Conservation (phyloP, 306 rosid genomes). For the Malus domestica region ASM211411v1 NC_041795.1:25296001-25296500, state of each 20-base stretch:
- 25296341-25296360: neutral
- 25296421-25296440: neutral
- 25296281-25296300: neutral
- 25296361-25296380: neutral
- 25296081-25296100: neutral
- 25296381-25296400: neutral
- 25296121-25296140: neutral
- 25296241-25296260: too few species aligned
- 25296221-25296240: neutral
- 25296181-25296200: neutral
- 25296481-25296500: too few species aligned
- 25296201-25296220: neutral
- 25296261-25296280: neutral
- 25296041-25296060: neutral
- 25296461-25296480: neutral
- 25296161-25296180: neutral
- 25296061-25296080: neutral
- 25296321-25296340: neutral
- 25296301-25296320: neutral
- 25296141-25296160: neutral
- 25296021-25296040: too few species aligned
- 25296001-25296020: neutral
- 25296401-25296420: neutral
- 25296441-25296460: neutral
- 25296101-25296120: neutral